These are phyloP conservation scores for Salix arbutifolia DNA, from an alignment of 345 rosid species.

Conservation along the genomic window DNA sequence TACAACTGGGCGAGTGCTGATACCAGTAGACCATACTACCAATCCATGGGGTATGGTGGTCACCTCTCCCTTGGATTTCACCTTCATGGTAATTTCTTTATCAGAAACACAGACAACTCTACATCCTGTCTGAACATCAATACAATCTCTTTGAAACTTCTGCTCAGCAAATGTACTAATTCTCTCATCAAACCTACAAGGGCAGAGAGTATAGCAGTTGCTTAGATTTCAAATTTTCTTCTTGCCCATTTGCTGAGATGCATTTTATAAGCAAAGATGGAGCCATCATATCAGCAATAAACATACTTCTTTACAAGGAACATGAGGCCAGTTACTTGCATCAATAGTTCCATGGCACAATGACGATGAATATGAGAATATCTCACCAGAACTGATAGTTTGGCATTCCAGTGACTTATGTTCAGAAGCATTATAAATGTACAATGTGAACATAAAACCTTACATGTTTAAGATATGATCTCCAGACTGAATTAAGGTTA, in stretches of 20 bases:
- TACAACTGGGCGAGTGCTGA: conserved; percentile 74
- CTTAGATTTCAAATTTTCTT: background rate
- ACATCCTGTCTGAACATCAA: conserved; percentile 75
- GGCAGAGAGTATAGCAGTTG: background rate
- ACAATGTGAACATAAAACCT: conserved; percentile 17
- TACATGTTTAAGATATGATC: conserved; percentile 91
- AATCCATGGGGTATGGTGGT: conserved; percentile 71
- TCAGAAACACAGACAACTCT: conserved; percentile 72
- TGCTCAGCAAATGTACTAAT: conserved; percentile 84
- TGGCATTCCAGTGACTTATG: background rate
- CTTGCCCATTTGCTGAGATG: background rate
- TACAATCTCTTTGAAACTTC: conserved; percentile 79
- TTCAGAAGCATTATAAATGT: background rate
- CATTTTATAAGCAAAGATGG: background rate
- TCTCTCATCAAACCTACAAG: conserved; percentile 76
- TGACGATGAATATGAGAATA: too few species aligned
- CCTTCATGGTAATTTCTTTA: conserved; percentile 63
- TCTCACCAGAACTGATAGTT: too few species aligned
- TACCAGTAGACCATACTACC: conserved; percentile 92
- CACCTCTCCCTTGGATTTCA: conserved; percentile 56
- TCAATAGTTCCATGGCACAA: too few species aligned
- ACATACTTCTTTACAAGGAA: too few species aligned
- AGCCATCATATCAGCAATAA: too few species aligned
- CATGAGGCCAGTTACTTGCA: too few species aligned
- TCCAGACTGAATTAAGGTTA: conserved; percentile 82